Conservation (phyloP, 2,329 filamentous ascomycete genomes). For the Trichoderma oligosporum region DNA sequence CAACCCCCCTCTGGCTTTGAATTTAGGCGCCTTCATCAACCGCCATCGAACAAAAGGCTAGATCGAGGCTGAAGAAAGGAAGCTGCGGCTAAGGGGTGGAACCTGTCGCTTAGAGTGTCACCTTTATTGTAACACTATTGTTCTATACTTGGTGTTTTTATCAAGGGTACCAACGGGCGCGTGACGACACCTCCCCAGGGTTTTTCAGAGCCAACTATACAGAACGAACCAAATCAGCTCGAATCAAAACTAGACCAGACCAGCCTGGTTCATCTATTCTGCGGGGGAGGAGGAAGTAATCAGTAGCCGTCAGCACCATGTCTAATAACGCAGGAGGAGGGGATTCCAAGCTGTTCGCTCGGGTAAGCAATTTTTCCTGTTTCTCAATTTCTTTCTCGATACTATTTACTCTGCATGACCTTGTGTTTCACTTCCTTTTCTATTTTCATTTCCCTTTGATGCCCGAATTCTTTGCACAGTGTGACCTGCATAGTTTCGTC, state of each 20-base stretch:
- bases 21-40: constrained; percentile 6
- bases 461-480: too few relatives aligned
- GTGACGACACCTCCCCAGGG: neutral
- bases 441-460: too few relatives aligned
- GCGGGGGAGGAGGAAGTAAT: constrained; percentile 16
- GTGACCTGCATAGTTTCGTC: neutral
- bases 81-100: neutral
- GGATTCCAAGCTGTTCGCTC: constrained; percentile 98
- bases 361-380: constrained; percentile 57
- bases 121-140: too few relatives aligned
- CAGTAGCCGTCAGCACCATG: constrained; percentile 36
- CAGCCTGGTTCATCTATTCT: neutral
- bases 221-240: neutral
- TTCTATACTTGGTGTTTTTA: neutral
- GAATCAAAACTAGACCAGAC: neutral
- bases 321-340: constrained; percentile 62
- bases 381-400: neutral
- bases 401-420: neutral
- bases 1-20: neutral
- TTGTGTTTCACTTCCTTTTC: constrained; percentile 1
- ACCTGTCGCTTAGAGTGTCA: neutral
- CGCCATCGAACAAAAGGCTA: neutral
- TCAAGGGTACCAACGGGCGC: constrained; percentile 6
- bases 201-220: neutral
- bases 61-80: too few relatives aligned